These are phyloP conservation scores for Skeletonema costatum DNA, from an alignment of 108 stramenopile species.

Conservation along the genomic window DNA sequence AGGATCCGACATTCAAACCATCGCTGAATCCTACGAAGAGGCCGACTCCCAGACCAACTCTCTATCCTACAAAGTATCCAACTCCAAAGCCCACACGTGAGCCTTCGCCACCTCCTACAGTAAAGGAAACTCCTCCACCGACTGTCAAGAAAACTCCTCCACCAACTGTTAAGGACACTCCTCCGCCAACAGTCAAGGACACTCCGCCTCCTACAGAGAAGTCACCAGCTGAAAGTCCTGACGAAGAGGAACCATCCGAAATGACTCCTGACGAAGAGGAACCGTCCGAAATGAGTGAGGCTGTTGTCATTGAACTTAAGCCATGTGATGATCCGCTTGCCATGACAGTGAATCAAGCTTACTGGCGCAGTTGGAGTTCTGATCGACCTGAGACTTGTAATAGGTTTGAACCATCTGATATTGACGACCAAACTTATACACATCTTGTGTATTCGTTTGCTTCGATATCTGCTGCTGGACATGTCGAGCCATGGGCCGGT, in stretches of 20 bases:
- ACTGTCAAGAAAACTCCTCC: conserved; percentile 4
- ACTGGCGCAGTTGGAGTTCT: conserved; percentile 56
- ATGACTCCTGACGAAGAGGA: conserved; percentile 9
- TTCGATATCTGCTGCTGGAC: conserved; percentile 46
- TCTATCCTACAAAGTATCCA: conserved; percentile 2
- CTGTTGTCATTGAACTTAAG: conserved; percentile 43
- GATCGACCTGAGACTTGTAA: conserved; percentile 48
- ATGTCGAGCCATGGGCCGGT: conserved; percentile 52
- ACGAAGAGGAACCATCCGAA: conserved; percentile 4
- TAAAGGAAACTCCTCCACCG: conserved; percentile 10
- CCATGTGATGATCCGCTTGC: conserved; percentile 50
- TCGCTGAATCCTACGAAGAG: conserved; percentile 12
- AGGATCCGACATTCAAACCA: conserved; percentile 26
- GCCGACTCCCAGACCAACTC: conserved; percentile 13
- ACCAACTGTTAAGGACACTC: neutral
- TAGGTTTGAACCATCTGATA: conserved; percentile 48
- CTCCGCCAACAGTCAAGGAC: neutral
- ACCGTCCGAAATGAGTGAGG: conserved; percentile 14
- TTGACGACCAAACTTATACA: conserved; percentile 46
- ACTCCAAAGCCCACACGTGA: neutral
- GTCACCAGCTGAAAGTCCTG: neutral
- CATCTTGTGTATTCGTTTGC: conserved; percentile 54
- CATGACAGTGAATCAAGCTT: conserved; percentile 59
- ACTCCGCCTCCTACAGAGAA: neutral
- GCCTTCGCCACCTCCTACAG: conserved; percentile 9